Percentiles rank a stretch among this genome's conserved stretches.
Conservation (phyloP, 2,329 filamentous ascomycete species). For the Stagonosporopsis cucurbitacearum region DNA sequence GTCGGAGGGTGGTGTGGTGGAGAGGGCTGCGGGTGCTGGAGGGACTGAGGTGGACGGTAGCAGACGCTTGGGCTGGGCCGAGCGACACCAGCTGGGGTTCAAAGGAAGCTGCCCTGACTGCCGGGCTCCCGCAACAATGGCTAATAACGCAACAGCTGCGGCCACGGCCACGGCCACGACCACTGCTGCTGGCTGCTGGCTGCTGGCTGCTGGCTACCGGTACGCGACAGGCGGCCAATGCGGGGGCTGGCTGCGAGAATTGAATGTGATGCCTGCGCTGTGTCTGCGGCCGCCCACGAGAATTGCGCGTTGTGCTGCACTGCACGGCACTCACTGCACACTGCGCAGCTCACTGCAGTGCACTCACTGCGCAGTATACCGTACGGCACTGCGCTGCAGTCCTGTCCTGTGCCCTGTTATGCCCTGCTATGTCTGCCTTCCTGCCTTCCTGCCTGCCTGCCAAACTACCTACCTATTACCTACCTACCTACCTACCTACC, state of each 20-base stretch:
- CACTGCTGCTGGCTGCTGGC: not conserved
- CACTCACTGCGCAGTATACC: no score
- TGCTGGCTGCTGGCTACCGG: conserved; percentile 4
- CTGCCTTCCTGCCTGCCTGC: no score
- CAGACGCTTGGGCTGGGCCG: conserved; percentile 41
- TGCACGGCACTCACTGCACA: no score
- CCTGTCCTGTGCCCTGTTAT: no score
- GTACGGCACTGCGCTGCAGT: no score
- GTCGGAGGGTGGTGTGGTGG: conserved; percentile 19
- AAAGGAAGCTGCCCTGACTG: conserved; percentile 22
- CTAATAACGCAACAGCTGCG: not conserved
- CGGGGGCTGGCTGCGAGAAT: conserved; percentile 10
- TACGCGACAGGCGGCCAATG: conserved; percentile 8
- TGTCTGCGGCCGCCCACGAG: conserved; percentile 5
- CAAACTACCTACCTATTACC: no score
- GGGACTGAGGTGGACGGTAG: conserved; percentile 40
- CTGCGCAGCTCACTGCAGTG: no score
- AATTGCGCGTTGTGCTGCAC: not conserved
- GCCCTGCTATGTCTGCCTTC: no score
- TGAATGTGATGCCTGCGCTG: not conserved
- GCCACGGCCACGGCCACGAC: no score
- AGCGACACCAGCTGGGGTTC: conserved; percentile 30
- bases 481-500: no score
- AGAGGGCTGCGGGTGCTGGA: conserved; percentile 30
- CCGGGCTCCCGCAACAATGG: conserved; percentile 17